These are phyloP conservation scores for Penicillium sp. DNA, from an alignment of 2,329 filamentous ascomycete genomes.

Conservation along the genomic window DNA sequence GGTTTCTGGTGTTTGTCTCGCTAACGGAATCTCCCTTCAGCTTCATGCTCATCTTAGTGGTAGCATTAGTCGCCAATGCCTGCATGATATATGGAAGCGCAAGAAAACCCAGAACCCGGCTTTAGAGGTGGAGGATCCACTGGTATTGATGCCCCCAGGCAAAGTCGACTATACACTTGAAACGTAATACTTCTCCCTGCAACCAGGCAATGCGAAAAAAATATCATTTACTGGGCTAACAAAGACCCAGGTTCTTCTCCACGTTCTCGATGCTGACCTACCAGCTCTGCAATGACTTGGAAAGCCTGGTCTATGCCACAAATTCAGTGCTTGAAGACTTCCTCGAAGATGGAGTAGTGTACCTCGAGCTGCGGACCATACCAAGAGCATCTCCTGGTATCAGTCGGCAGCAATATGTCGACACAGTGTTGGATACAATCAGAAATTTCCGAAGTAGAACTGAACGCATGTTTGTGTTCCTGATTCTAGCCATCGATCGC, in stretches of 20 bases:
- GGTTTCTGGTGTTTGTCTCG: neutral
- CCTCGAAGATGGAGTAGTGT: slow-evolving; percentile 67
- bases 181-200: slow-evolving; percentile 56
- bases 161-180: slow-evolving; percentile 70
- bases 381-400: slow-evolving; percentile 63
- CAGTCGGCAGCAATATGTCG: slow-evolving; percentile 64
- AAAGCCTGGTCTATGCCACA: slow-evolving; percentile 63
- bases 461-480: slow-evolving; percentile 56
- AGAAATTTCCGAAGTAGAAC: slow-evolving; percentile 46
- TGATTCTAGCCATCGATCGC: slow-evolving; percentile 76
- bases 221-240: neutral
- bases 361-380: slow-evolving; percentile 78
- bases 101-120: slow-evolving; percentile 54
- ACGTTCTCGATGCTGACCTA: slow-evolving; percentile 80
- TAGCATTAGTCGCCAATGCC: slow-evolving; percentile 69
- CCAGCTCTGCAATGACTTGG: slow-evolving; percentile 64
- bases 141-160: slow-evolving; percentile 65
- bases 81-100: slow-evolving; percentile 70
- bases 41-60: slow-evolving; percentile 79
- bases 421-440: slow-evolving; percentile 65
- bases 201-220: neutral
- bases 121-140: slow-evolving; percentile 64
- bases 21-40: slow-evolving; percentile 42
- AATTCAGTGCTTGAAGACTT: slow-evolving; percentile 66
- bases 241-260: slow-evolving; percentile 65